Evolutionary conservation across 2,329 filamentous ascomycete genomes (phyloP), one percentile per base, ranked within the genome.

Genomic region (Colletotrichum lindemuthianum): DNA sequence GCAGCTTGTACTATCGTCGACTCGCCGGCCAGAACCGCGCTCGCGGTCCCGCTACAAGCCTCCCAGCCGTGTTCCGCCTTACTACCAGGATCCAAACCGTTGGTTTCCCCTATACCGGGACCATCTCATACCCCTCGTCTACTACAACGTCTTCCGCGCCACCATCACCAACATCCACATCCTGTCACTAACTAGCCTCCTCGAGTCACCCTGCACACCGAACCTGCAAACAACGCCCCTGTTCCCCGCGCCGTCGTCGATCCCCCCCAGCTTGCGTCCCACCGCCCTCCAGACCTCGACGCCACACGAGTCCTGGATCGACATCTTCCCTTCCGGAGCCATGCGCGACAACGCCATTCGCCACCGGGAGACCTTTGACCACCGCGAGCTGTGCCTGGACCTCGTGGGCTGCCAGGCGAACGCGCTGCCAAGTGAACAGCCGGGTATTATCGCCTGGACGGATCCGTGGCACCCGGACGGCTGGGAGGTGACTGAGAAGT

Each of bases 401-500:
- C 37, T 65, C 2, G 50, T 68, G 9, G 63, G 63, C 6, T 56
- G 47, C n/a, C 16, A 54, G 33, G 36, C 15, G 11, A n/a, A 4
- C 43, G 53, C 7, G 24, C 24, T 24, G 24, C 24, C 24, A 3
- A 32, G 32, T 32, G 64, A 60, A 2, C 51, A 59, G 6, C 51
- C 55, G 33, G 69, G 40, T 32, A 56, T 65, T 60, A 71, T 60
- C 16, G 69, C 65, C n/a, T 63, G 63, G 55, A 33, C 49, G 10
- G 57, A 68, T 15, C 49, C 83, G 0, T 80, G 77, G 73, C 75
- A 84, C 45, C 59, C 74, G 0, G 63, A 67, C 0, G 79, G 76
- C 7, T 86, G 83, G 84, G 84, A 86, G 65, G 73, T 81, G 2
- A 83, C 77, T 0, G 74, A 76, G 12, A 60, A 60, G 0, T 85